phyloP scores from a whole-genome alignment of 139 green algal genomes.

The Chlorella vulgaris region DNA sequence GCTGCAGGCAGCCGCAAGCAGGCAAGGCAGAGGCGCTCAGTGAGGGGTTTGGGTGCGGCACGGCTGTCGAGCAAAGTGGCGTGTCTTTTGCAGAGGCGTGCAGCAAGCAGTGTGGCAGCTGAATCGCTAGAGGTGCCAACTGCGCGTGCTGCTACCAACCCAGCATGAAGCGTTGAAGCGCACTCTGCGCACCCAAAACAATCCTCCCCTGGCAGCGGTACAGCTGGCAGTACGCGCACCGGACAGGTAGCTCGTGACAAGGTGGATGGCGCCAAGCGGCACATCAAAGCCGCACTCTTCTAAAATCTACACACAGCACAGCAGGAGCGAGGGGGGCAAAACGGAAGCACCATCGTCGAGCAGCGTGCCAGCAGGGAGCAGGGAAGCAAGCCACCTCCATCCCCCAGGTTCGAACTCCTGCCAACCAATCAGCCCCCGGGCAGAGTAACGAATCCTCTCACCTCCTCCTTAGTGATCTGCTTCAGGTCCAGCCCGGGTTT shows the following conservation, averaged over 20 bases:
- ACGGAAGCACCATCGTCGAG: no score
- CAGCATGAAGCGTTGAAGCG: no score
- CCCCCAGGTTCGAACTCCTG: no score
- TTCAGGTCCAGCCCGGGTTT: constrained; percentile 67
- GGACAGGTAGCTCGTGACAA: constrained; percentile 55
- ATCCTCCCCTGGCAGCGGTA: background rate
- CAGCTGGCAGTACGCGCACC: background rate
- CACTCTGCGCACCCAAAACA: no score
- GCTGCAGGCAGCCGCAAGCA: background rate
- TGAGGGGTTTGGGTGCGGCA: no score
- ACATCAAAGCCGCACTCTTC: constrained; percentile 77
- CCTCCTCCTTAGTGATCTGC: constrained; percentile 65
- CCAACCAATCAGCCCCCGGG: no score
- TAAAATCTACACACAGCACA: constrained; percentile 36
- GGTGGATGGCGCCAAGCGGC: constrained; percentile 43
- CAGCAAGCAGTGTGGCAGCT: no score
- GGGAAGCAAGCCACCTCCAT: no score
- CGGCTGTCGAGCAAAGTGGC: no score
- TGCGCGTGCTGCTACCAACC: background rate
- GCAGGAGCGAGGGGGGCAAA: no score
- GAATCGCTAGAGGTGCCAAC: background rate
- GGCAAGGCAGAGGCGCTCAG: background rate
- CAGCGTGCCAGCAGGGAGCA: no score
- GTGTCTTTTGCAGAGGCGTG: no score
- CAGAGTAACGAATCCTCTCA: background rate